phyloP scores from a whole-genome alignment of 2,329 filamentous ascomycete genomes.

The Blumeriella jaapii region DNA sequence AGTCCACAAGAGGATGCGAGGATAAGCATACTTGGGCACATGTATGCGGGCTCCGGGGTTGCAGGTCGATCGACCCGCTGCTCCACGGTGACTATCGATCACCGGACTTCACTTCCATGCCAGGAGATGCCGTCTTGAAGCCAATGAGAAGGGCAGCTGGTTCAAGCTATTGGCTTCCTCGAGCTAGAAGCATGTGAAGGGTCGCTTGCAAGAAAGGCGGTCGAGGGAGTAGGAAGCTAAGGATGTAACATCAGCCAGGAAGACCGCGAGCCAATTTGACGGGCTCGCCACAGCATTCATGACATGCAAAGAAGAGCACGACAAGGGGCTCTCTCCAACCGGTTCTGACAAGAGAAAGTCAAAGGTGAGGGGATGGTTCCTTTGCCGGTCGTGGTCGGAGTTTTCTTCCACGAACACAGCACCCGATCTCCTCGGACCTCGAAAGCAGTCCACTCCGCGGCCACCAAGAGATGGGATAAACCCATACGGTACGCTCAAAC shows the following conservation, averaged over 20 bases:
- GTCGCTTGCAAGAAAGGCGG: neutral
- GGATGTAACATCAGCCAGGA: no score
- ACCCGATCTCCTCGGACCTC: no score
- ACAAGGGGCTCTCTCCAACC: no score
- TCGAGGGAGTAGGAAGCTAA: neutral
- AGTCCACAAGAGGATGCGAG: conserved; percentile 7
- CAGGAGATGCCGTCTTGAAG: neutral
- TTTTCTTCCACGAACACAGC: no score
- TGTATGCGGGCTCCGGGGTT: conserved; percentile 13
- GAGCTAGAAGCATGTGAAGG: neutral
- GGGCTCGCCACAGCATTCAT: no score
- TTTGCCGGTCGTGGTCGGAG: no score
- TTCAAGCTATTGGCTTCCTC: neutral
- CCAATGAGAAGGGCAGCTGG: neutral
- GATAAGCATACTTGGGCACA: conserved; percentile 8
- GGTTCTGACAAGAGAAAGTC: no score
- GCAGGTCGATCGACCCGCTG: conserved; percentile 18
- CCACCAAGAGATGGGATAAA: neutral
- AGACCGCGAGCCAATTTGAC: no score
- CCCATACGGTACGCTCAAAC: conserved; percentile 15
- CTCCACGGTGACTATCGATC: conserved; percentile 19
- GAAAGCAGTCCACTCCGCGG: no score
- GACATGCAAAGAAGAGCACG: no score
- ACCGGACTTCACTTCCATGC: conserved; percentile 18
- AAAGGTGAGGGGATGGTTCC: no score